Conservation (phyloP, 345 rosid genomes). For the Euphorbia tirucalli region DNA sequence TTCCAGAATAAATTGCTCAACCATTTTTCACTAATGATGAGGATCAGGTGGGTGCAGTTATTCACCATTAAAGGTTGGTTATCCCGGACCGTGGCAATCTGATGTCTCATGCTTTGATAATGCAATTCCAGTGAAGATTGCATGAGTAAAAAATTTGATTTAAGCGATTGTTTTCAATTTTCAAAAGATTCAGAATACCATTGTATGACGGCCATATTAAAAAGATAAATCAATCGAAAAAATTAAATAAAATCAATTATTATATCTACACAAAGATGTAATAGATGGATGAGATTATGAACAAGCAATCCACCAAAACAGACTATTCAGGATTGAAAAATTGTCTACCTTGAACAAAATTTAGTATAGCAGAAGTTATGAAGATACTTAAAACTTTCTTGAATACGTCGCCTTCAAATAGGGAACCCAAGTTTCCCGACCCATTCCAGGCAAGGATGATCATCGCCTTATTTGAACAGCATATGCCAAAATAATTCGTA, state of each 20-base stretch:
- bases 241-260: not conserved
- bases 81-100: not conserved
- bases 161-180: not conserved
- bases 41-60: not conserved
- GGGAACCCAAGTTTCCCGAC: slow-evolving; percentile 37
- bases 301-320: slow-evolving; percentile 1
- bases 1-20: not conserved
- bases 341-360: slow-evolving; percentile 54
- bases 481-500: slow-evolving; percentile 13
- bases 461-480: slow-evolving; percentile 46
- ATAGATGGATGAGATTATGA: slow-evolving; percentile 8
- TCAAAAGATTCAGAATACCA: not conserved
- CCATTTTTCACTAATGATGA: not conserved
- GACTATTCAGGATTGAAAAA: not conserved
- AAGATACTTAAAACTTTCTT: slow-evolving; percentile 53
- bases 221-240: not conserved
- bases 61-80: not conserved
- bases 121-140: not conserved
- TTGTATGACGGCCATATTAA: not conserved
- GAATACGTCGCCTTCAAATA: slow-evolving; percentile 51
- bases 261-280: no score
- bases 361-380: slow-evolving; percentile 59
- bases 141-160: not conserved
- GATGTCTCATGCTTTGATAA: not conserved
- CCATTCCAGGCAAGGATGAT: slow-evolving; percentile 65